Conservation (phyloP, 2,329 filamentous ascomycete species). For the Rhinocladiella mackenziei region DNA sequence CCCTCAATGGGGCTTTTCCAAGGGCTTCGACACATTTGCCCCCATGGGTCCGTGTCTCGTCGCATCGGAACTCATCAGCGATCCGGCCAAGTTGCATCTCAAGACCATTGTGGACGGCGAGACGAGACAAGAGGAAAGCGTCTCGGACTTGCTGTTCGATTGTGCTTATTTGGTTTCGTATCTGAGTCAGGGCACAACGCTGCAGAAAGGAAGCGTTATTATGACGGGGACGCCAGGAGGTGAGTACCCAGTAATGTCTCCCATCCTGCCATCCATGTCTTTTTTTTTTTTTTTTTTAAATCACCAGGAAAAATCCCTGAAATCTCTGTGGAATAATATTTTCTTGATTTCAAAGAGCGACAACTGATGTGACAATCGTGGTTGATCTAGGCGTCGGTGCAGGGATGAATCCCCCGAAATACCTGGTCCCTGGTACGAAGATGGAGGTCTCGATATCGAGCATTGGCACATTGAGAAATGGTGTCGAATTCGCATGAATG, state of each 20-base stretch:
- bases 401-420: constrained; percentile 42
- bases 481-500: constrained; percentile 30
- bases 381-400: constrained; percentile 37
- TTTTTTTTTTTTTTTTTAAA: too few relatives aligned
- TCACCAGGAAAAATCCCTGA: too few relatives aligned
- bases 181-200: constrained; percentile 38
- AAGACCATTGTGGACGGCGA: constrained; percentile 38
- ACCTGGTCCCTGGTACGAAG: constrained; percentile 38
- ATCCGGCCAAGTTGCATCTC: constrained; percentile 34
- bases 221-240: constrained; percentile 43
- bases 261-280: too few relatives aligned
- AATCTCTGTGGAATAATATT: neutral
- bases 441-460: constrained; percentile 41
- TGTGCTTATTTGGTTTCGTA: constrained; percentile 37
- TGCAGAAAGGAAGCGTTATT: constrained; percentile 38
- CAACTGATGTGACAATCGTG: neutral
- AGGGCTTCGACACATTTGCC: constrained; percentile 41
- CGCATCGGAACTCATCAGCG: constrained; percentile 29
- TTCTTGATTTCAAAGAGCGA: too few relatives aligned
- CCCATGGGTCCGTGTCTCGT: constrained; percentile 42
- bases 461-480: constrained; percentile 44
- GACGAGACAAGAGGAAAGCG: constrained; percentile 37
- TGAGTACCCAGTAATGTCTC: too few relatives aligned
- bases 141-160: constrained; percentile 38
- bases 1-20: constrained; percentile 40